Evolutionary conservation across 2,329 filamentous ascomycete genomes (phyloP), one percentile per base, ranked within the genome.

Genomic region (Penicillium hesseltinei): DNA sequence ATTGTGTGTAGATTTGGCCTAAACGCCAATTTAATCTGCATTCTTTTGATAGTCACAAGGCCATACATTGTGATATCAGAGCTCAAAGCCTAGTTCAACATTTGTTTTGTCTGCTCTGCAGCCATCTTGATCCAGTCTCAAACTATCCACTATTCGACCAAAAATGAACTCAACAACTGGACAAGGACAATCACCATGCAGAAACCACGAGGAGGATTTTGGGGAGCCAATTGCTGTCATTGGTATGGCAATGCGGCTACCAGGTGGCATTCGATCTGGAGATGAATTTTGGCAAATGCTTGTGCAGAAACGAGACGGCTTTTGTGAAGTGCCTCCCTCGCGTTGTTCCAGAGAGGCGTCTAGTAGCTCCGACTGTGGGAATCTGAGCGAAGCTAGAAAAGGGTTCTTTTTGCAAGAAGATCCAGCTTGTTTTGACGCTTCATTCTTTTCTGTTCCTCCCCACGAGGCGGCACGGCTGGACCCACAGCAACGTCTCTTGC

Each of bases 341-440:
- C 58, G 64, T 3, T 49, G 71, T 33, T 69, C 66, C 31, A 67
- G 69, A 39, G 65, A 68, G 27, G 62, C 63, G 2, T 71, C 65
- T 40, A 66, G 67, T 31, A 59, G 66, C 19, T 47, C 64, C 9
- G 44, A 63, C 36, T 63, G 60, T 15, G 57, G 62, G 4, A 47
- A 51, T 5, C 51, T 44, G 0, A 51, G 57, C 7, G 57, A 56
- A 27, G 63, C 59, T 0, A 59, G 56, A 10, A 48, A 61, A 49
- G 68, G 66, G 0, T 67, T 73, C 48, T 73, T 73, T 42, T 59
- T 75, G 0, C 59, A 74, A 4, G 65, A 73, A 13, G 65, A 74
- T 50, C 57, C 68, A 2, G 53, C 42, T 2, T 27, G 23, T 5
- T 60, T 74, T 9, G 72, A 75, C 27, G 31, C 59, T 2, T 38